Conservation (phyloP, 2,329 filamentous ascomycete species). For the Aspergillus luchuensis region DNA sequence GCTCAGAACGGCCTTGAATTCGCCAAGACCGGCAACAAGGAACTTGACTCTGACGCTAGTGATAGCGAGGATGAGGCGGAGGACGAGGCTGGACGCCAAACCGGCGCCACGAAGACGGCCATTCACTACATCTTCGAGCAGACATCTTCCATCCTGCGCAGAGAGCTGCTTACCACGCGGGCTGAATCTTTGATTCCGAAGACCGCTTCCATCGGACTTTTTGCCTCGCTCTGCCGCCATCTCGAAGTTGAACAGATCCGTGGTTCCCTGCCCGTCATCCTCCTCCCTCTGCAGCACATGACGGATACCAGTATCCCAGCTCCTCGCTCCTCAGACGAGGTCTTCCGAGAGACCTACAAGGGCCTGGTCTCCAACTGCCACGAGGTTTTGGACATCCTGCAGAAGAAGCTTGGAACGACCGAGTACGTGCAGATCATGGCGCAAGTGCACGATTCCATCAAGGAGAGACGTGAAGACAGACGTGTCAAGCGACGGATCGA, state of each 20-base stretch:
- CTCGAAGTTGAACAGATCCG: slow-evolving; percentile 60
- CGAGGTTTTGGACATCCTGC: slow-evolving; percentile 77
- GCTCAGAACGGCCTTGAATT: slow-evolving; percentile 58
- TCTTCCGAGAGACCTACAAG: slow-evolving; percentile 70
- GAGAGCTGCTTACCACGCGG: slow-evolving; percentile 66
- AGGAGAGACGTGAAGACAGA: slow-evolving; percentile 70
- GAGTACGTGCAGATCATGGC: slow-evolving; percentile 70
- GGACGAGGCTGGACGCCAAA: slow-evolving; percentile 36
- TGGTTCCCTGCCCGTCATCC: slow-evolving; percentile 64
- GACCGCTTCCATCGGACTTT: slow-evolving; percentile 71
- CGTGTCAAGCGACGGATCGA: slow-evolving; percentile 87
- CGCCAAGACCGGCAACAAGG: slow-evolving; percentile 44
- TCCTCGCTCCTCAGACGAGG: slow-evolving; percentile 70
- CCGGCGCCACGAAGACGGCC: slow-evolving; percentile 47
- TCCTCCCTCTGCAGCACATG: slow-evolving; percentile 75
- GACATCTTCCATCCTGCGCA: slow-evolving; percentile 75
- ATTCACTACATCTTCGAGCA: slow-evolving; percentile 78
- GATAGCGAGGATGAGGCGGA: slow-evolving; percentile 49
- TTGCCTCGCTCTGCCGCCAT: slow-evolving; percentile 68
- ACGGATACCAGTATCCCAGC: slow-evolving; percentile 75
- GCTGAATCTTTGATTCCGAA: slow-evolving; percentile 70
- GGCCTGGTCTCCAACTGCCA: slow-evolving; percentile 70
- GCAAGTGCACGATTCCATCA: slow-evolving; percentile 72
- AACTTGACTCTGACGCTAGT: slow-evolving; percentile 40
- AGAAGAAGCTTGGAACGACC: slow-evolving; percentile 79